Percentiles rank a stretch among this genome's conserved stretches.
Conservation (phyloP, 805 yeast genomes). For the Lipomyces chichibuensis region DNA sequence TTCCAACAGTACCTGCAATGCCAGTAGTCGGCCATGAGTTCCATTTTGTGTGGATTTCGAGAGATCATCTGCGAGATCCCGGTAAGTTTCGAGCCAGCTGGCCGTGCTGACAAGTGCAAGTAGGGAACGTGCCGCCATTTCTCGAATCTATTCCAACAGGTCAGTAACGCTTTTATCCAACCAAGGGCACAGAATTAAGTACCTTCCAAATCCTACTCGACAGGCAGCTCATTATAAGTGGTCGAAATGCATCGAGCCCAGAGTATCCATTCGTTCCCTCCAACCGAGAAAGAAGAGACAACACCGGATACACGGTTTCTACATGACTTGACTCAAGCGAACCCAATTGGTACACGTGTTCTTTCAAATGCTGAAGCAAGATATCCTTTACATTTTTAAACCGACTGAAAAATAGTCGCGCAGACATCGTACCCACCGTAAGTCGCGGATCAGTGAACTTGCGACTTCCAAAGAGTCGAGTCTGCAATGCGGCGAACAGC, state of each 20-base stretch:
- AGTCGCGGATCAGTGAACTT: constrained; percentile 42
- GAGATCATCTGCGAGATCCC: constrained; percentile 38
- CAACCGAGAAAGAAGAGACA: constrained; percentile 70
- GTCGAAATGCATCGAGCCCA: constrained; percentile 57
- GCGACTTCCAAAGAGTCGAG: constrained; percentile 71
- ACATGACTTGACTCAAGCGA: constrained; percentile 42
- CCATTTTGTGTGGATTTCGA: constrained; percentile 48
- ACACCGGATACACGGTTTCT: constrained; percentile 73
- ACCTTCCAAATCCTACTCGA: constrained; percentile 68
- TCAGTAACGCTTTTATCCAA: not conserved
- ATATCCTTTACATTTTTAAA: constrained; percentile 57
- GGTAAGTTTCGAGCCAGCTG: constrained; percentile 43
- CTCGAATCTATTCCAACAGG: constrained; percentile 54
- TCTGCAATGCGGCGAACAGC: constrained; percentile 85
- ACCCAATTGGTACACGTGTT: constrained; percentile 36
- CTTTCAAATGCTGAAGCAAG: constrained; percentile 47
- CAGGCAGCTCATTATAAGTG: constrained; percentile 54
- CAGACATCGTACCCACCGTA: constrained; percentile 48
- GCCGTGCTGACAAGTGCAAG: constrained; percentile 52
- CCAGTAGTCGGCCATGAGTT: constrained; percentile 64
- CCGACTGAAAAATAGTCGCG: constrained; percentile 71
- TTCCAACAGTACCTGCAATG: constrained; percentile 43
- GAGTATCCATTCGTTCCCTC: constrained; percentile 61
- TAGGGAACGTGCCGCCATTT: constrained; percentile 76
- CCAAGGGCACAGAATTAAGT: not conserved